Conservation (phyloP, 371 early-diverging fungal species). For the Parasitella parasitica region DNA sequence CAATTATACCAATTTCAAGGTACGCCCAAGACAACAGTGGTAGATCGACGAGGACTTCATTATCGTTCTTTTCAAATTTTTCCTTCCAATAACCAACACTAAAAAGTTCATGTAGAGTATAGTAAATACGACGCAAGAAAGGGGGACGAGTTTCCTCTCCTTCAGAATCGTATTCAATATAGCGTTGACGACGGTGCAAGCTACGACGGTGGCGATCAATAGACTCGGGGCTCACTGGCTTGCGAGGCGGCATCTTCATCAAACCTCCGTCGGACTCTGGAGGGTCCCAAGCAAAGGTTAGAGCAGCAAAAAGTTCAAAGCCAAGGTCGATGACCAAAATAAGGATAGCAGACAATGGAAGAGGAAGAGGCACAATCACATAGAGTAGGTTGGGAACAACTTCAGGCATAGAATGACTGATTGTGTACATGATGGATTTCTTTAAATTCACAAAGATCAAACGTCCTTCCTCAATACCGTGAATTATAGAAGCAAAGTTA, state of each 20-base stretch:
- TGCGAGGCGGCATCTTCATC: slow-evolving; percentile 89
- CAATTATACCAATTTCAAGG: slow-evolving; percentile 83
- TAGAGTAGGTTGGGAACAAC: slow-evolving; percentile 82
- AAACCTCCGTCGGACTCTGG: slow-evolving; percentile 78
- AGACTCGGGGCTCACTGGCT: slow-evolving; percentile 78
- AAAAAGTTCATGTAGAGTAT: slow-evolving; percentile 46
- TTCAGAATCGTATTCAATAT: slow-evolving; percentile 40
- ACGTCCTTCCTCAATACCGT: slow-evolving; percentile 92
- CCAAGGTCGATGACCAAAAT: slow-evolving; percentile 93
- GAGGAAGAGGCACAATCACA: slow-evolving; percentile 86
- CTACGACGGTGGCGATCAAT: slow-evolving; percentile 66
- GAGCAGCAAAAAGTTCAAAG: slow-evolving; percentile 85
- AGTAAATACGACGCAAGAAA: slow-evolving; percentile 24
- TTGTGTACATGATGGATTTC: slow-evolving; percentile 90
- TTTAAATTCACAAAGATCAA: slow-evolving; percentile 94
- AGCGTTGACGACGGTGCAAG: slow-evolving; percentile 46
- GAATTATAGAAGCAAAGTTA: slow-evolving; percentile 88
- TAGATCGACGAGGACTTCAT: slow-evolving; percentile 86
- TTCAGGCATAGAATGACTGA: slow-evolving; percentile 87
- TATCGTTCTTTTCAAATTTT: slow-evolving; percentile 65
- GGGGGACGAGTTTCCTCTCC: slow-evolving; percentile 45
- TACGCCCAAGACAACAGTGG: slow-evolving; percentile 84
- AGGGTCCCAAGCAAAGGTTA: slow-evolving; percentile 92
- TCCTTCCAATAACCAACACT: slow-evolving; percentile 64
- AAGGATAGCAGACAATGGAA: slow-evolving; percentile 79